These are phyloP conservation scores for Hansenula sp. DNA, from an alignment of 1,139 yeast species.

Conservation along the genomic window DNA sequence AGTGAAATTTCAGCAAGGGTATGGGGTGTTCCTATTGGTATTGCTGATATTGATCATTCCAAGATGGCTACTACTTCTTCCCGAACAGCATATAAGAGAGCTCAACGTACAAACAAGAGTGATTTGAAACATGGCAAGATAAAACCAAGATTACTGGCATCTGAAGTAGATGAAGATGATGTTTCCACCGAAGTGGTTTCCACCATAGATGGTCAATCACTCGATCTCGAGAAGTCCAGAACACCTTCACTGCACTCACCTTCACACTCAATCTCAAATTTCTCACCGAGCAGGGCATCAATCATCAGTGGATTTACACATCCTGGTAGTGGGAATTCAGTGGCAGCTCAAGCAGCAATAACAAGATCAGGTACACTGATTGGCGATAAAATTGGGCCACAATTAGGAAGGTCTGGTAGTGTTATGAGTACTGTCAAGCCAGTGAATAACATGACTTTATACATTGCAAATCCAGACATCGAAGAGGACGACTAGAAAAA, in stretches of 20 bases:
- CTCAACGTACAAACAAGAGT: slow-evolving; percentile 24
- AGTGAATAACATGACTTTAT: slow-evolving; percentile 37
- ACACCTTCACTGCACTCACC: slow-evolving; percentile 11
- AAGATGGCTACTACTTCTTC: slow-evolving; percentile 11
- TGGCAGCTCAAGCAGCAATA: slow-evolving; percentile 2
- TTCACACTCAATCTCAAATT: slow-evolving; percentile 8
- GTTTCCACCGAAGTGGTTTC: slow-evolving; percentile 5
- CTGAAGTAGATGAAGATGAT: slow-evolving; percentile 72
- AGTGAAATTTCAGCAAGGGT: slow-evolving; percentile 52
- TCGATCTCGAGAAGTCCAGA: slow-evolving; percentile 14
- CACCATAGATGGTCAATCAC: slow-evolving; percentile 9
- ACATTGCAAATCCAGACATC: slow-evolving; percentile 70
- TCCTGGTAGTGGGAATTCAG: background rate
- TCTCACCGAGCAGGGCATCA: slow-evolving; percentile 4
- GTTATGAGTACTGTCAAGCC: slow-evolving; percentile 28
- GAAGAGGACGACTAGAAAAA: slow-evolving; percentile 20
- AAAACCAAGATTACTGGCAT: slow-evolving; percentile 70
- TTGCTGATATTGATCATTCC: slow-evolving; percentile 39
- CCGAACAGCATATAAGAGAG: slow-evolving; percentile 11
- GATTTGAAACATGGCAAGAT: slow-evolving; percentile 75
- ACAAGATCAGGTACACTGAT: slow-evolving; percentile 20
- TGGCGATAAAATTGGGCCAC: slow-evolving; percentile 9
- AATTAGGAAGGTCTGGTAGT: slow-evolving; percentile 27
- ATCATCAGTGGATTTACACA: background rate
- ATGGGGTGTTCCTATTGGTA: slow-evolving; percentile 67